Percentiles rank a stretch among this genome's conserved stretches.
These are phyloP conservation scores for Prinsepia uniflora DNA, from an alignment of 306 rosid species.

Conservation along the genomic window DNA sequence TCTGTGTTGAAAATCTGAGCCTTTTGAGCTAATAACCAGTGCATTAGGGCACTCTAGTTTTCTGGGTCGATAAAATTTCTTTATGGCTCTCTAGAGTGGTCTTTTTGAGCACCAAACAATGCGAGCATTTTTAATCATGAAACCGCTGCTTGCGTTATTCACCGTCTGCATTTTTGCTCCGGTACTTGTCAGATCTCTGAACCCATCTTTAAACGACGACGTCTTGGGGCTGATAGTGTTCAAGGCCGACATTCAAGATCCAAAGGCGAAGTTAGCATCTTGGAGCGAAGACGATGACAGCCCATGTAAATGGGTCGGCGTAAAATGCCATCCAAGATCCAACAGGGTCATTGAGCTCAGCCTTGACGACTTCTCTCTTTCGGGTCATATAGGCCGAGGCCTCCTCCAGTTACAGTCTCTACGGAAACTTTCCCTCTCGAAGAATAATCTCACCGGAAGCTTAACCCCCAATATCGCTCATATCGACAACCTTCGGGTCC, in stretches of 20 bases:
- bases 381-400: constrained; percentile 81
- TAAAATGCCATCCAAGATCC: constrained; percentile 92
- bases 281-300: constrained; percentile 92
- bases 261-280: constrained; percentile 56
- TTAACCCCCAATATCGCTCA: constrained; percentile 58
- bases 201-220: constrained; percentile 88
- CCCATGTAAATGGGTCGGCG: constrained; percentile 77
- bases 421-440: constrained; percentile 62
- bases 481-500: constrained; percentile 59
- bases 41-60: constrained; percentile 1
- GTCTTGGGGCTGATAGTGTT: constrained; percentile 91
- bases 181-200: constrained; percentile 38
- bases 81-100: constrained; percentile 40
- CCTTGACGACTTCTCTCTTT: constrained; percentile 74
- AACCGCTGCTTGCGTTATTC: constrained; percentile 26
- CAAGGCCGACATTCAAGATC: constrained; percentile 86
- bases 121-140: constrained; percentile 43
- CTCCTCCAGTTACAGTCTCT: constrained; percentile 62
- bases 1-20: neutral
- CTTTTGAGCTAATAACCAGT: constrained; percentile 12
- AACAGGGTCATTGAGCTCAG: constrained; percentile 71
- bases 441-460: constrained; percentile 76
- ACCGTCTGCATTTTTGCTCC: constrained; percentile 39
- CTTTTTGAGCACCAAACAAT: constrained; percentile 29
- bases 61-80: constrained; percentile 22